Evolutionary conservation across 2,329 filamentous ascomycete species (phyloP).

Genomic region (Metarhizium robertsii): DNA sequence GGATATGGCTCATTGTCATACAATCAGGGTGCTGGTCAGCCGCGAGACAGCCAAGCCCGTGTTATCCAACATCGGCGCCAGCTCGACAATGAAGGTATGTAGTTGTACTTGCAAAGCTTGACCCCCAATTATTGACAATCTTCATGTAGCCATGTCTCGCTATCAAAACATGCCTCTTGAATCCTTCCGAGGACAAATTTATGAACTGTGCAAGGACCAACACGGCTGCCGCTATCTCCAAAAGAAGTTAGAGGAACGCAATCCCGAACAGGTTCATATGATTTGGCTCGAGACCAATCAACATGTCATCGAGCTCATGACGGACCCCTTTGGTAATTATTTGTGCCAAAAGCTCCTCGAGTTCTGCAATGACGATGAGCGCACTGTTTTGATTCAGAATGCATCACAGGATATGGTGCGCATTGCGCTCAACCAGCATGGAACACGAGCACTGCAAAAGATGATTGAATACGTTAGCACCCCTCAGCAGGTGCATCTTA

Average conservation of each 20-base stretch:
- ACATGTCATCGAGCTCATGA: conserved; percentile 97
- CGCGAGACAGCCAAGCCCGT: conserved; percentile 66
- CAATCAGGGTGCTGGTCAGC: conserved; percentile 37
- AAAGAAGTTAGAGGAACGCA: conserved; percentile 90
- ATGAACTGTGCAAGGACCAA: conserved; percentile 91
- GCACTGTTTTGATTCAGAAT: conserved; percentile 85
- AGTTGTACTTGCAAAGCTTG: neutral
- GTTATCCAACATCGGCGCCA: conserved; percentile 68
- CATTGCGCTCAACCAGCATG: conserved; percentile 95
- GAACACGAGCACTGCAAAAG: conserved; percentile 92
- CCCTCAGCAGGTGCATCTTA: conserved; percentile 72
- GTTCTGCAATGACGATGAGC: conserved; percentile 90
- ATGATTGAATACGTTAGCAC: conserved; percentile 98
- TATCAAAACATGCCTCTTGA: conserved; percentile 80
- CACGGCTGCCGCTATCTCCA: conserved; percentile 95
- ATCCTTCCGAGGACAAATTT: conserved; percentile 72
- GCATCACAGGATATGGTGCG: conserved; percentile 79
- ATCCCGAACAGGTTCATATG: conserved; percentile 73
- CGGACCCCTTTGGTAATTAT: conserved; percentile 98
- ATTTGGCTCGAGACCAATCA: conserved; percentile 92
- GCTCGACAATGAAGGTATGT: conserved; percentile 61
- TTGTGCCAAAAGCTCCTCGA: conserved; percentile 97
- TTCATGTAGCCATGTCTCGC: conserved; percentile 54
- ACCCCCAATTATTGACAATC: neutral
- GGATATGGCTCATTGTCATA: conserved; percentile 44